phyloP scores from a whole-genome alignment of 768 basidiomycete genomes.

The Coprinopsis marcescibilis region DNA sequence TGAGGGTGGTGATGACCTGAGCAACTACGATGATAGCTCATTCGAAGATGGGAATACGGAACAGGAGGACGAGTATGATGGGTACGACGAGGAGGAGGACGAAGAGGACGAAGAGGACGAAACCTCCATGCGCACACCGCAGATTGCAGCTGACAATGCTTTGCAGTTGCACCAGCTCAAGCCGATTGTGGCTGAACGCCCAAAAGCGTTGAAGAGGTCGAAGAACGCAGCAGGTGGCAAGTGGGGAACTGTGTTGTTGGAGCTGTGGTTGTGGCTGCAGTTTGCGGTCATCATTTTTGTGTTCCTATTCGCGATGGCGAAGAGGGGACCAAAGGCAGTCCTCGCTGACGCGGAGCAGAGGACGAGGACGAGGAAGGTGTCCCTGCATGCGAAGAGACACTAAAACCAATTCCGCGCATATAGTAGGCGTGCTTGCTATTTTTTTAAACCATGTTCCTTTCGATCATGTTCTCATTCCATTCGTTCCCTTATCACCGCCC shows the following conservation, averaged over 20 bases:
- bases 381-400: conserved; percentile 4
- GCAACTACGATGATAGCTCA: conserved; percentile 7
- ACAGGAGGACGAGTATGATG: conserved; percentile 7
- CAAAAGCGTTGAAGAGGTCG: too few relatives aligned
- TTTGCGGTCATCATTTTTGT: conserved; percentile 68
- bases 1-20: conserved; percentile 6
- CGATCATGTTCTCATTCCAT: too few relatives aligned
- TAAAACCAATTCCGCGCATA: too few relatives aligned
- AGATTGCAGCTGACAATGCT: conserved; percentile 9
- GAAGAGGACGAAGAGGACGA: conserved; percentile 1
- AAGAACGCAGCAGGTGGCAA: conserved; percentile 3
- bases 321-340: conserved; percentile 66
- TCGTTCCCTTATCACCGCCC: too few relatives aligned
- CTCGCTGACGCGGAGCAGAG: conserved; percentile 38
- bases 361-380: conserved; percentile 18
- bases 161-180: conserved; percentile 12
- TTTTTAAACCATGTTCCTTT: too few relatives aligned
- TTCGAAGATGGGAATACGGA: conserved; percentile 1
- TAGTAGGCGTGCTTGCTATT: too few relatives aligned
- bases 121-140: background rate
- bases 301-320: conserved; percentile 79
- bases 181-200: background rate
- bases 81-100: conserved; percentile 7
- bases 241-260: conserved; percentile 47
- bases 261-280: conserved; percentile 83